Evolutionary conservation across 768 basidiomycete genomes (phyloP), one percentile per base, ranked within the genome.

Genomic region (Mycena chlorophos): DNA sequence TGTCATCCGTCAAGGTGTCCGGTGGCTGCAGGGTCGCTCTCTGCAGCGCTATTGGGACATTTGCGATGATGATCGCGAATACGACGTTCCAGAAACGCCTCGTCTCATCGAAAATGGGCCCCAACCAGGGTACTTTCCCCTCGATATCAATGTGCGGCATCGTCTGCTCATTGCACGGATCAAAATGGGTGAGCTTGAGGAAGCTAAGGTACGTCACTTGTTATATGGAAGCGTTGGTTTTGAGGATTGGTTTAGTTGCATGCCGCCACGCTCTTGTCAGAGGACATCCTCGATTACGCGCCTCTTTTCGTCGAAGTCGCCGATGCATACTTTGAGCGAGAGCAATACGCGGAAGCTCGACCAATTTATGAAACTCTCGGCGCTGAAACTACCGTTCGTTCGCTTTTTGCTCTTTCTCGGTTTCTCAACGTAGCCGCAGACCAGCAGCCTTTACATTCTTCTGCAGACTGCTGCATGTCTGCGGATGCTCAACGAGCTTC

Each of bases 11-110:
- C 78, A 76, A 48, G 96, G 94, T 1, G 88, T 83, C 53, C 75
- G 96, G 51, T 98, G 96, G 96, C 70, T 98, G 10, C 92, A 98
- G 68, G 91, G 92, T 0, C 75, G 96, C 29, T 75, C 73, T 26
- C 75, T 81, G 42, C 87, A 89, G 63, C 78, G 76, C 52, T 86
- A 87, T 56, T 98, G 94, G 94, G 90, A 94, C 60, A 71, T 79
- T 19, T 82, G 85, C 49, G 83, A 83, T 28, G 96, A 99, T 67
- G 96, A 99, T 66, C 77, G 94, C 51, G 96, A 99, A 69, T 99
- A 84, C 65, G 91, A 94, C 65, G n/a, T 28, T 3, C 68, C 72
- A 43, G 69, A 72, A 63, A 60, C 71, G 59, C 63, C 65, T 19
- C 42, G 68, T 29, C 14, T 60, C 10, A 66, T 63, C 16, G 66